phyloP scores from a whole-genome alignment of 177 flowering plant genomes.

The Vitis hybrid region DNA sequence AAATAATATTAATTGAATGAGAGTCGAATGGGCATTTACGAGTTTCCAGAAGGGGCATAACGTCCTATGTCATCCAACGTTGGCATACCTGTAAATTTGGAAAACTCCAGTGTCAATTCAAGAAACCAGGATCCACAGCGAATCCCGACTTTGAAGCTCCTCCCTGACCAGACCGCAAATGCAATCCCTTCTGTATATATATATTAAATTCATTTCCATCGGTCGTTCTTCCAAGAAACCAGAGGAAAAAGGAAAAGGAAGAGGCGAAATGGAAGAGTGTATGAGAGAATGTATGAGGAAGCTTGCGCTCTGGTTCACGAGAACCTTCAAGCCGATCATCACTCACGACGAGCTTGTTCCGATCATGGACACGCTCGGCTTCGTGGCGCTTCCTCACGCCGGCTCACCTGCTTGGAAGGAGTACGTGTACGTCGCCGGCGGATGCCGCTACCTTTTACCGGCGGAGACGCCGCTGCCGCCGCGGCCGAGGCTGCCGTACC shows the following conservation, averaged over 20 bases:
- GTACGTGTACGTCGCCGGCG: constrained; percentile 32
- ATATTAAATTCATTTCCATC: not conserved
- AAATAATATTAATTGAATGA: no score
- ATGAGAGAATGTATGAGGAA: constrained; percentile 39
- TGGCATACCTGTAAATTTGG: no score
- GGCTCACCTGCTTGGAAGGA: constrained; percentile 35
- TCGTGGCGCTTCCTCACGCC: constrained; percentile 31
- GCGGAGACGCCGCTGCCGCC: constrained; percentile 19
- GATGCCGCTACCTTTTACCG: constrained; percentile 10
- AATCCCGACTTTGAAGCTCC: no score
- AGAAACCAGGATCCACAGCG: no score
- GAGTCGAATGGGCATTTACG: no score
- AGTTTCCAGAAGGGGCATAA: no score
- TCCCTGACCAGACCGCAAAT: no score
- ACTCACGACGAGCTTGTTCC: constrained; percentile 74
- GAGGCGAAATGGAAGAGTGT: constrained; percentile 31
- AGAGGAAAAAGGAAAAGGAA: not conserved
- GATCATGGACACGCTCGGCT: constrained; percentile 62
- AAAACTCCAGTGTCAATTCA: no score
- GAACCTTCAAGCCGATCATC: constrained; percentile 58
- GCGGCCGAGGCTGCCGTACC: constrained; percentile 49
- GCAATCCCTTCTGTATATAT: no score
- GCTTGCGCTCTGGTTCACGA: constrained; percentile 60
- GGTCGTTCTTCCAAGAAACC: constrained; percentile 7
- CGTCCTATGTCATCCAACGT: no score